Base-by-base conservation (phyloP, 2,329 filamentous ascomycete species). In the Ophiostoma tasmaniense region DNA sequence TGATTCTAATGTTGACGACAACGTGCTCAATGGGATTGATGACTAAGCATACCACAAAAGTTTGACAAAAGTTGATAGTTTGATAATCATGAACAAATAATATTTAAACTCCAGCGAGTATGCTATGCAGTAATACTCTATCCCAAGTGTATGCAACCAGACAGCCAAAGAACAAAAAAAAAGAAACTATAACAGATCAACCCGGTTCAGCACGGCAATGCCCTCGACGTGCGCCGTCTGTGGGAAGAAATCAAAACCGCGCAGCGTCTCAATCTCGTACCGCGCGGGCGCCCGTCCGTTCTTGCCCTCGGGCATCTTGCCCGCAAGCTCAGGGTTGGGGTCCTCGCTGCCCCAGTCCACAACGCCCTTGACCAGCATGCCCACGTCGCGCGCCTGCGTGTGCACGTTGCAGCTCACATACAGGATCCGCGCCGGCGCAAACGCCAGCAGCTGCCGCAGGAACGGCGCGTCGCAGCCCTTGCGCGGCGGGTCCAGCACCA, bases 341-440 rank as follows among this genome's bases (percentile, higher is more conserved):
- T 76, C 69, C 20, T 68, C 71, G 37, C 68, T 70, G 30, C 77
- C 72, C 25, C 71, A 74, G 2, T 74, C 74, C 64, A 78, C 77
- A 75, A 86, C 79, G 0, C 93, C 93, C 45, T 89, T 84, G 0
- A 98, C 92, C 75, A 99, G 80, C 71, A 94, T 87, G 0, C 93
- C 95, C 0, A 99, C 89, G 79, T 99, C 95, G 67, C 95, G 83
- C 17, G 95, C 95, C 83, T 98, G 95, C 10, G 94, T 98, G 77
- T 99, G 95, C 73, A 99, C 95, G 76, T 99, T 99, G 75, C 95
- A 99, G 76, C 91, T 96, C 55, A 99, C 94, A 77, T 99, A 99
- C 4, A 97, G 87, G 13, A 99, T 87, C 70, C 95, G 84, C 72
- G 84, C 84, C 0, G 95, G 94, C 0, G 85, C 90, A 75, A 91